Evolutionary conservation across 2,329 filamentous ascomycete genomes (phyloP), one percentile per base, ranked within the genome.

Genomic region (Nemania abortiva): DNA sequence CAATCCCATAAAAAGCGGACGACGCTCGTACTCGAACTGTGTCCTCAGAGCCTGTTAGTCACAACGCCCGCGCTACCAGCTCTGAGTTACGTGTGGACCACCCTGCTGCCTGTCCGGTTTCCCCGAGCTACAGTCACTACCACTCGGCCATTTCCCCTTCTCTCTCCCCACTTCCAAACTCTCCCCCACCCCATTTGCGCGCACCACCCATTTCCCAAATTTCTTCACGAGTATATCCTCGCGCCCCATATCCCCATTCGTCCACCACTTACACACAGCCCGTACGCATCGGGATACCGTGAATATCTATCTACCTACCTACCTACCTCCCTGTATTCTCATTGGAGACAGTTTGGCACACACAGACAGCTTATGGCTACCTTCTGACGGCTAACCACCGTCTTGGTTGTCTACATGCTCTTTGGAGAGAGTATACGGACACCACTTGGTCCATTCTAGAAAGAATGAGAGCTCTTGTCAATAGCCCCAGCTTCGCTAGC

Each of bases 111-210:
- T 53, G 27, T 31, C 6, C 47, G 13, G 37, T 55, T 66, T 68
- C 42, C 47, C 31, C 3, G 39, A 70, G 59, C 34, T 54, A 55
- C 49, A 22, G 54, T 52, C 58, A 57, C 55, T 59, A 73, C 69
- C 71, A 66, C 69, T 73, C 52, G 66, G 45, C 71, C 66, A 72
- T 71, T 66, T 69, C 54, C 52, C 65, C 18, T 24, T 61, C 56
- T 34, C 50, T 22, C 45, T 54, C 55, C 57, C 45, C 67, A 58
- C 66, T 24, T 49, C 62, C 13, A 42, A 63, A 20, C 45, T 54
- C 59, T 34, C 57, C 55, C 69, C 61, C 64, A 64, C 39, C 57
- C 22, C 61, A 34, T 52, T 47, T n/a, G 34, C 58, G 24, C 50
- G 45, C 42, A 18, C 39, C 34, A 15, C 56, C 47, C 58, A 22